A percentile compares a stretch with the other conserved stretches of the same genome.
Evolutionary conservation across 192 early-diverging fungal species (phyloP).

Genomic region (Linnemannia schmuckeri): DNA sequence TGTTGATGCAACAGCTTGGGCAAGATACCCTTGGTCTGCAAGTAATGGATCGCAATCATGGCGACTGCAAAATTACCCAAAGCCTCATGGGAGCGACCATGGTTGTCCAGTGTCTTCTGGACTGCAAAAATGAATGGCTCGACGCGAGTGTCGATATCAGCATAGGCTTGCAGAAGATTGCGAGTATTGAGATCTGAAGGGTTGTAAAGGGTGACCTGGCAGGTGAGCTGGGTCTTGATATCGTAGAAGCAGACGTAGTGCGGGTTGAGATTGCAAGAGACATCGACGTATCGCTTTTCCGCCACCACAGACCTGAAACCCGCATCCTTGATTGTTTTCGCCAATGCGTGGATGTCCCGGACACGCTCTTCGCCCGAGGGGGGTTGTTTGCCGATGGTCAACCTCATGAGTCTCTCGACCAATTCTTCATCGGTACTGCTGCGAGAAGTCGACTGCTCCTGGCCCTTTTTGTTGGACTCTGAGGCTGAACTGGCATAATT

Average conservation of each 20-base stretch:
- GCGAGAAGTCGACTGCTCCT: too few relatives aligned
- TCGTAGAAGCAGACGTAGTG: constrained; percentile 4
- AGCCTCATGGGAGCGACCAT: not conserved
- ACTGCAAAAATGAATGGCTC: not conserved
- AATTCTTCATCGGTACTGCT: too few relatives aligned
- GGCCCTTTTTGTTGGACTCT: too few relatives aligned
- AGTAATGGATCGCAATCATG: constrained; percentile 3
- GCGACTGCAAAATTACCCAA: not conserved
- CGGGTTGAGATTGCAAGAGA: not conserved
- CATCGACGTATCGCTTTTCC: not conserved
- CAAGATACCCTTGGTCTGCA: not conserved
- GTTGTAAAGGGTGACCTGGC: not conserved
- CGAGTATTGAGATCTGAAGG: not conserved
- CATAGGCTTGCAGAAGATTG: not conserved
- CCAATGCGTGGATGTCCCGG: not conserved
- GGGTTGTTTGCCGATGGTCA: not conserved
- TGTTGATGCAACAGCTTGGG: not conserved
- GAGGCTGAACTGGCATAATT: too few relatives aligned
- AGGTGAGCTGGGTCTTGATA: not conserved
- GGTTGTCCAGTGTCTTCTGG: not conserved
- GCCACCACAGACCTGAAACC: not conserved
- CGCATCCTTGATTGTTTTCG: not conserved
- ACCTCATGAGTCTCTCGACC: too few relatives aligned
- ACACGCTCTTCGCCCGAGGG: not conserved
- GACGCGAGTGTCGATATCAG: not conserved